Conservation (phyloP, 139 green algal genomes). For the Mesostigma viride region DNA sequence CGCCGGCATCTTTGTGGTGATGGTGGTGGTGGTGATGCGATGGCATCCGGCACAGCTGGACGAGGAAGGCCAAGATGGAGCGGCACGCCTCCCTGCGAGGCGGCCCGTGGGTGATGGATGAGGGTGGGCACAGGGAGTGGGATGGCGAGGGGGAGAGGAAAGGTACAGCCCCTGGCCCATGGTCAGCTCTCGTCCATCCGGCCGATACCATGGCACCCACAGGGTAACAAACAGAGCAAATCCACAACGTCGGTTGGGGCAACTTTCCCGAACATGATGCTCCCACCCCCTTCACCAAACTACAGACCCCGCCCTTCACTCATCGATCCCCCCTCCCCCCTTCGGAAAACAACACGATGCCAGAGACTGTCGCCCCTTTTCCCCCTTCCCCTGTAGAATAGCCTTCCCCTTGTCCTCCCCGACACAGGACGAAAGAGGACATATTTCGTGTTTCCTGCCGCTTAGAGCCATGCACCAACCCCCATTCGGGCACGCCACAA, state of each 20-base stretch:
- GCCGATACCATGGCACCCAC: background rate
- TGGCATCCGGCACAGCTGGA: too few species aligned
- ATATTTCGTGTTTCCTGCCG: background rate
- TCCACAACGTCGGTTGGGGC: background rate
- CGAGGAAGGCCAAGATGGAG: conserved; percentile 24
- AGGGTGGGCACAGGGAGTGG: background rate
- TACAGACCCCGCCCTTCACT: too few species aligned
- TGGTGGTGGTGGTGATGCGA: too few species aligned
- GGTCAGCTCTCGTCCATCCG: background rate
- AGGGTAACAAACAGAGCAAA: background rate
- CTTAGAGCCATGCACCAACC: background rate
- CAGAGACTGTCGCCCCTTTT: too few species aligned
- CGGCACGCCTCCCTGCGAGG: conserved; percentile 28
- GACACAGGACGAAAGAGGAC: too few species aligned
- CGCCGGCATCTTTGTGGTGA: too few species aligned
- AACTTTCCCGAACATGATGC: background rate
- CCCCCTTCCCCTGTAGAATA: too few species aligned
- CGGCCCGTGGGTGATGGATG: background rate
- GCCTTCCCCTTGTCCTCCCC: too few species aligned
- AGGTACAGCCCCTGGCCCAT: too few species aligned
- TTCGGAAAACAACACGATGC: too few species aligned
- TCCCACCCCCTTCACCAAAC: too few species aligned
- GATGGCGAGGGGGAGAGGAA: background rate
- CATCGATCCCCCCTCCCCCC: too few species aligned
- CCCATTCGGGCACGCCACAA: background rate